phyloP scores from a whole-genome alignment of 192 early-diverging fungal genomes.

The Obelidium mucronatum region DNA sequence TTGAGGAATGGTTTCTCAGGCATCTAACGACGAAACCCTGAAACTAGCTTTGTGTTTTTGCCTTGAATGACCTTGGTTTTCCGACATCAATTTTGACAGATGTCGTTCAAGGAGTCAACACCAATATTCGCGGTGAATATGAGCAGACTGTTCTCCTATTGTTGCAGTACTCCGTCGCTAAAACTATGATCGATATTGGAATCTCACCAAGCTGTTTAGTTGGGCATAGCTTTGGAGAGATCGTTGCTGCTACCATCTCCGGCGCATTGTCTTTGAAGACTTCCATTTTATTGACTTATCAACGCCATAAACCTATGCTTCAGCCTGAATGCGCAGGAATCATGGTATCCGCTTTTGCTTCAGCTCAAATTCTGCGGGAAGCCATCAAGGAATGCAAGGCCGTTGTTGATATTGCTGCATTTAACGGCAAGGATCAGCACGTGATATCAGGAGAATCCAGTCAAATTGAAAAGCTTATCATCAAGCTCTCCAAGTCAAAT shows the following conservation, averaged over 20 bases:
- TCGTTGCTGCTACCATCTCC: slow-evolving; percentile 15
- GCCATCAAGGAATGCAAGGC: background rate
- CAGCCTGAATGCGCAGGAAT: background rate
- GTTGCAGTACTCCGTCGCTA: slow-evolving; percentile 9
- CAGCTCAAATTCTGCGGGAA: background rate
- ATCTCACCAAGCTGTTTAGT: background rate
- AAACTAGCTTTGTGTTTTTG: background rate
- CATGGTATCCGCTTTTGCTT: background rate
- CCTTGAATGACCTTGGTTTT: background rate
- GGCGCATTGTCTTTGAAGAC: background rate
- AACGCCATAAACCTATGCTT: background rate
- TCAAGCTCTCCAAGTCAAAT: background rate
- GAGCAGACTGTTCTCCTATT: slow-evolving; percentile 7
- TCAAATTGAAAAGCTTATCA: background rate
- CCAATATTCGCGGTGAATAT: background rate
- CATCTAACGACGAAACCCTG: no score
- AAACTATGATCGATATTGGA: background rate
- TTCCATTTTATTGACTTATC: background rate
- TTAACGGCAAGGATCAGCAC: background rate
- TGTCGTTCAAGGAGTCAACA: background rate
- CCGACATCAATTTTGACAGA: background rate
- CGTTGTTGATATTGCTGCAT: background rate
- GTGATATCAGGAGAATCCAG: background rate
- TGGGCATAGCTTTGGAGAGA: slow-evolving; percentile 24
- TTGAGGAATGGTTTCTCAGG: no score